Evolutionary conservation across 768 basidiomycete species (phyloP).

Genomic region (Strobilomyces dryophilus): DNA sequence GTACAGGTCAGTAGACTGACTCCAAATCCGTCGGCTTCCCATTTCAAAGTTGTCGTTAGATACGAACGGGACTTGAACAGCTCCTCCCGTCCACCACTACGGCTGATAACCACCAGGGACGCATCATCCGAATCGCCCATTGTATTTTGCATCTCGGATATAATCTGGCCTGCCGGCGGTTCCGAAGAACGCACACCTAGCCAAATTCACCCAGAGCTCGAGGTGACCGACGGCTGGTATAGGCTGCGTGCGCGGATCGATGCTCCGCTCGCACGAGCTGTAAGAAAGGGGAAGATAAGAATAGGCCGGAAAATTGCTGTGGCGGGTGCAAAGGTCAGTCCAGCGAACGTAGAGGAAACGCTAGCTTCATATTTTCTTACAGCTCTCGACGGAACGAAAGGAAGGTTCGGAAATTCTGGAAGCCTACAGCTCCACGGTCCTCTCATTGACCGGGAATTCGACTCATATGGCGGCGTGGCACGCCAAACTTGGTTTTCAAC

Average conservation of each 20-base stretch:
- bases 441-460: slow-evolving; percentile 79
- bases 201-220: slow-evolving; percentile 56
- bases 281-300: slow-evolving; percentile 58
- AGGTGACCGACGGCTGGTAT: slow-evolving; percentile 99
- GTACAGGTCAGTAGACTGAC: slow-evolving; percentile 58
- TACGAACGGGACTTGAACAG: slow-evolving; percentile 85
- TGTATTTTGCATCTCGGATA: slow-evolving; percentile 78
- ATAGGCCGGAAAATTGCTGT: slow-evolving; percentile 83
- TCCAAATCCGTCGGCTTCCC: neutral
- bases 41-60: slow-evolving; percentile 37
- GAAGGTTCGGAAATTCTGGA: slow-evolving; percentile 83
- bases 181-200: slow-evolving; percentile 35
- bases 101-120: slow-evolving; percentile 80
- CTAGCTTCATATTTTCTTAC: neutral
- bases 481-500: slow-evolving; percentile 76
- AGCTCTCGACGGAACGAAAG: slow-evolving; percentile 68
- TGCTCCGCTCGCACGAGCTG: slow-evolving; percentile 63
- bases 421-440: slow-evolving; percentile 61
- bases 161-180: slow-evolving; percentile 48
- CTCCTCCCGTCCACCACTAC: slow-evolving; percentile 76
- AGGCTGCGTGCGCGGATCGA: slow-evolving; percentile 75
- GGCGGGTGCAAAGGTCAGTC: slow-evolving; percentile 70
- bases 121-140: slow-evolving; percentile 74
- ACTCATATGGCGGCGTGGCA: slow-evolving; percentile 88
- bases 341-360: neutral